Evolutionary conservation across 257 asterid genomes (phyloP), one percentile per base, ranked within the genome.

Genomic region (Fraxinus pennsylvanica): DNA sequence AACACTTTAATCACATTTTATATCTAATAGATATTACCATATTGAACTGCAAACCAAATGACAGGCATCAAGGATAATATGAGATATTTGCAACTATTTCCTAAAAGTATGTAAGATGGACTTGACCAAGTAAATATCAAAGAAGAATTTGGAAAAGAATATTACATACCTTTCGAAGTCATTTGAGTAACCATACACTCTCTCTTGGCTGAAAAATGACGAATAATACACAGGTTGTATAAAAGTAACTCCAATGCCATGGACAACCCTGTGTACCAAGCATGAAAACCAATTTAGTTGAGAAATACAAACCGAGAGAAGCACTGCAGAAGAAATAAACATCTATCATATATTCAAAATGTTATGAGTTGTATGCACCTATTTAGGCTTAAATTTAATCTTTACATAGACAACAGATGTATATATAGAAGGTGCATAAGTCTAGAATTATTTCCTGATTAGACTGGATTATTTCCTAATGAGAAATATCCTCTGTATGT

Each of bases 221-320:
- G 97, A 90, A 86, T 91, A 87, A 82, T 88, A 70, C 73, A 91
- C 67, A 75, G 97, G 97, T 77, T 93, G 85, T 83, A 93, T 87
- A 78, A 93, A 90, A 86, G 96, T 90, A 72, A 93, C 94, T 82
- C 87, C 97, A 81, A 93, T 91, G 83, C 97, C 97, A 74, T 72
- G 59, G 81, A 91, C 88, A 68, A 91, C 93, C 92, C 97, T 93
- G 94, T 71, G 78, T 39, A 71, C 52, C 80, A 87, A 82, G 45
- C 76, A 76, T 72, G 65, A 41, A 68, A 61, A 85, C 61, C 75
- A 80, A 75, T 67, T 52, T 38, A 71, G 68, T 3, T 27, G 54
- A 17, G 79, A 81, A 67, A 78, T 47, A 22, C n/a, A 50, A 30
- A 75, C 21, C 7, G 47, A 75, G 32, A 61, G 65, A 32, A 68